phyloP scores from a whole-genome alignment of 2,329 filamentous ascomycete species.

The Emmonsiellopsis sp. region DNA sequence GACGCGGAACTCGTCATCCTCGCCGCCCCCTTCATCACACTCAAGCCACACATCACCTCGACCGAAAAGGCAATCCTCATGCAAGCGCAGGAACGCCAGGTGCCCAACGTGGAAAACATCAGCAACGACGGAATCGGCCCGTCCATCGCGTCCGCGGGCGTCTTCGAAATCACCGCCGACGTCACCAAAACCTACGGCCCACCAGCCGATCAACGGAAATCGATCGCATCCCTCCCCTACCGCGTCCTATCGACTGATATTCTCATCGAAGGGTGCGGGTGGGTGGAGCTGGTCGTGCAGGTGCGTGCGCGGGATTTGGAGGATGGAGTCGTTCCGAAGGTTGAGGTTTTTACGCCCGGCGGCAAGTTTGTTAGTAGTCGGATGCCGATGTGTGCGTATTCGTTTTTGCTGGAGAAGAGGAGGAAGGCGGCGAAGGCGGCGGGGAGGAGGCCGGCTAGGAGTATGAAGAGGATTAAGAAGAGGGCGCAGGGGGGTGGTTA shows the following conservation, averaged over 20 bases:
- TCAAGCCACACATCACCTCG: conserved; percentile 65
- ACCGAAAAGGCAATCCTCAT: conserved; percentile 71
- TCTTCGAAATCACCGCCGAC: conserved; percentile 66
- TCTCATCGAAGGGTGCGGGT: conserved; percentile 83
- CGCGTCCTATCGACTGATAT: conserved; percentile 72
- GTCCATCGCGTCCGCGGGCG: conserved; percentile 60
- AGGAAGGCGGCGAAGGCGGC: conserved; percentile 23
- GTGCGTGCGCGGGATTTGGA: conserved; percentile 48
- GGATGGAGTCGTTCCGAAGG: conserved; percentile 48
- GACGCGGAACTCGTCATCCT: conserved; percentile 58
- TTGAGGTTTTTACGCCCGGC: conserved; percentile 78
- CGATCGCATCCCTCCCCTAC: conserved; percentile 59
- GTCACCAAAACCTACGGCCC: conserved; percentile 73
- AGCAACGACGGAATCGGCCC: conserved; percentile 48
- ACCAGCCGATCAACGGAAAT: conserved; percentile 56
- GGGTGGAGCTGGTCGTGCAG: conserved; percentile 81
- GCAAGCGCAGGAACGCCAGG: conserved; percentile 53
- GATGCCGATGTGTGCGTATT: conserved; percentile 8
- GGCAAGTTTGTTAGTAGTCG: conserved; percentile 36
- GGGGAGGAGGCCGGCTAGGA: conserved; percentile 16
- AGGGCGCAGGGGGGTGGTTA: neutral
- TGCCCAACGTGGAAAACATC: conserved; percentile 52
- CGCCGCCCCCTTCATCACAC: conserved; percentile 76
- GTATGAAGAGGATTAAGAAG: conserved; percentile 1
- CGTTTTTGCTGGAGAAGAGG: conserved; percentile 8